phyloP scores from a whole-genome alignment of 2,329 filamentous ascomycete species.

The Aspergillus pseudonomiae region DNA sequence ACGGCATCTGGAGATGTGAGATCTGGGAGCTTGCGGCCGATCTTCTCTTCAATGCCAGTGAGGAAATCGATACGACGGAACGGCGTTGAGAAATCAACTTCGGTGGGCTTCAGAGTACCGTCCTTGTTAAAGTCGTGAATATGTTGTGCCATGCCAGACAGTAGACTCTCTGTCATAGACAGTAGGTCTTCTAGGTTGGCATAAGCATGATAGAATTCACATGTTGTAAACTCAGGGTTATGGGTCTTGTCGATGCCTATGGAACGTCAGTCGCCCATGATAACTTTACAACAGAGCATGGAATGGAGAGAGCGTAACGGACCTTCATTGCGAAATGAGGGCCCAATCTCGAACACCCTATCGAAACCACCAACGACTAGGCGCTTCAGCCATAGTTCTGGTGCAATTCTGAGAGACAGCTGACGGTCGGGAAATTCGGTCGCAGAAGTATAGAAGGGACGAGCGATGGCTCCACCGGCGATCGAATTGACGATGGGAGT shows the following conservation, averaged over 20 bases:
- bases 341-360: slow-evolving; percentile 88
- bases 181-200: slow-evolving; percentile 76
- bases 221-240: slow-evolving; percentile 96
- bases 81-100: slow-evolving; percentile 60
- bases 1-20: slow-evolving; percentile 60
- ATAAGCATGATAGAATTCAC: slow-evolving; percentile 93
- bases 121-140: slow-evolving; percentile 49
- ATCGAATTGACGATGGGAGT: slow-evolving; percentile 84
- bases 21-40: slow-evolving; percentile 68
- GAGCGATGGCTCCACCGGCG: slow-evolving; percentile 84
- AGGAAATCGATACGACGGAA: slow-evolving; percentile 79
- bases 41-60: slow-evolving; percentile 70
- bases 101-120: slow-evolving; percentile 51
- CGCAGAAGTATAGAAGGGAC: slow-evolving; percentile 79
- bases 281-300: neutral
- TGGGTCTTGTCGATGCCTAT: slow-evolving; percentile 77
- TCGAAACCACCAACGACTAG: slow-evolving; percentile 87
- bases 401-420: slow-evolving; percentile 82
- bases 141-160: slow-evolving; percentile 62
- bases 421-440: slow-evolving; percentile 73
- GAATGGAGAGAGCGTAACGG: slow-evolving; percentile 18
- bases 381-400: slow-evolving; percentile 93
- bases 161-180: slow-evolving; percentile 70
- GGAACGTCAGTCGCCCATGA: slow-evolving; percentile 11
- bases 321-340: slow-evolving; percentile 91